Conservation (phyloP, 495 filamentous ascomycete species). For the Penicillium lagena region DNA sequence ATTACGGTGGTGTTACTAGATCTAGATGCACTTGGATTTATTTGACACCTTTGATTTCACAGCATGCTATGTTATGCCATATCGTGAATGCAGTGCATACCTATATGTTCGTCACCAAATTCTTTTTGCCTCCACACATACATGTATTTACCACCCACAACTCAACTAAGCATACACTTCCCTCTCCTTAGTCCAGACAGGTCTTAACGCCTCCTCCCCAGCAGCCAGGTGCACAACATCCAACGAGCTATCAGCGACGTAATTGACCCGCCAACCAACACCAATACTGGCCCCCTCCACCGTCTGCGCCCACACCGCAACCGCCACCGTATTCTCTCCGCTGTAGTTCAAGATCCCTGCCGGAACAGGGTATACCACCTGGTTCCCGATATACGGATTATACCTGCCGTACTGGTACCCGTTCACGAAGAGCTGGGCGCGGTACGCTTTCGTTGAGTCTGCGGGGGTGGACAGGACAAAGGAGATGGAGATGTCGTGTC, state of each 20-base stretch:
- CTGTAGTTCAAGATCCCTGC: conserved; percentile 40
- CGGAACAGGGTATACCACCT: conserved; percentile 44
- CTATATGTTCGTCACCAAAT: no score
- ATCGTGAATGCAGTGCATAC: no score
- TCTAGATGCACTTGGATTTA: no score
- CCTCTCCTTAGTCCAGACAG: conserved; percentile 30
- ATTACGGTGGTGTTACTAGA: background rate
- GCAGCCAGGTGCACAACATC: conserved; percentile 21
- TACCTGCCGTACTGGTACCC: conserved; percentile 49
- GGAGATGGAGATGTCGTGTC: conserved; percentile 41
- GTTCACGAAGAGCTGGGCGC: conserved; percentile 39
- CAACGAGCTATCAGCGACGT: conserved; percentile 35
- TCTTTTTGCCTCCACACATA: no score
- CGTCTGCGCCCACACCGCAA: conserved; percentile 44
- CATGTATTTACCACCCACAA: background rate
- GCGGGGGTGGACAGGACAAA: conserved; percentile 27
- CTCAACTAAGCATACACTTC: conserved; percentile 18
- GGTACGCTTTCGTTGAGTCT: conserved; percentile 16
- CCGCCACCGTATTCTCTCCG: conserved; percentile 37
- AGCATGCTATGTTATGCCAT: no score
- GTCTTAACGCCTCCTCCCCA: conserved; percentile 32
- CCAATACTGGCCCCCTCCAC: conserved; percentile 32
- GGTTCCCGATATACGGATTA: conserved; percentile 44
- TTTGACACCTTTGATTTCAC: no score
- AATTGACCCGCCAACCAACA: conserved; percentile 32